These are phyloP conservation scores for Hypoxylon subgilvum DNA, from an alignment of 495 filamentous ascomycete genomes.

Conservation along the genomic window DNA sequence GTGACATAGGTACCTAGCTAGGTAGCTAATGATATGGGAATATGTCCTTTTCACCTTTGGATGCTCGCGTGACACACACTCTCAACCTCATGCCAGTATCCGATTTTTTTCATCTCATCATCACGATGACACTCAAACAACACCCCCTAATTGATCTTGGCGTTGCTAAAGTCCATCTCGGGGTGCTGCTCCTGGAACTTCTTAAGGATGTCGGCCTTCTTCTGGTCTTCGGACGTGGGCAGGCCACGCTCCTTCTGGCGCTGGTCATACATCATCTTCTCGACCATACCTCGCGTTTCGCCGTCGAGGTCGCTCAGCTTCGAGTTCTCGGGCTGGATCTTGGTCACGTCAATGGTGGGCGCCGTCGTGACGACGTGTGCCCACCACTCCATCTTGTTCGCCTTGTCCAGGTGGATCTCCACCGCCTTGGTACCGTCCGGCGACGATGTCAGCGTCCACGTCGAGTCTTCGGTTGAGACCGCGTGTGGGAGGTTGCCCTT, in stretches of 20 bases:
- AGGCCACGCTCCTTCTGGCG: conserved; percentile 89
- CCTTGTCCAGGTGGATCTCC: conserved; percentile 91
- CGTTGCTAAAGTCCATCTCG: conserved; percentile 86
- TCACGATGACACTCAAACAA: too few species aligned
- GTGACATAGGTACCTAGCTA: background rate
- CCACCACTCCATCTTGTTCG: conserved; percentile 99
- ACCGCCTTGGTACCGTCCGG: conserved; percentile 72
- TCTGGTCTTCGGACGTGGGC: conserved; percentile 87
- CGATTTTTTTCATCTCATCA: too few species aligned
- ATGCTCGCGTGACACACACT: too few species aligned
- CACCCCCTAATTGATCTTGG: conserved; percentile 68
- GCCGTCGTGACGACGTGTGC: conserved; percentile 82
- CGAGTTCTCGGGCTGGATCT: conserved; percentile 91
- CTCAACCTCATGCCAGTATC: too few species aligned
- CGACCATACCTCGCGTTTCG: conserved; percentile 96
- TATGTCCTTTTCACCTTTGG: background rate
- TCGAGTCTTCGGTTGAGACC: conserved; percentile 82
- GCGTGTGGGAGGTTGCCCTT: conserved; percentile 86
- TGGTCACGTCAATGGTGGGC: conserved; percentile 88
- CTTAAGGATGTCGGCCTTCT: conserved; percentile 88
- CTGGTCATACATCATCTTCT: conserved; percentile 99
- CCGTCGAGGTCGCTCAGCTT: conserved; percentile 92
- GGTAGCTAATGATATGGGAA: conserved; percentile 7
- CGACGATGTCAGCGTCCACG: conserved; percentile 86
- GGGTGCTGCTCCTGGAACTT: conserved; percentile 78